Evolutionary conservation across 352 stramenopile species (phyloP), one percentile per base, ranked within the genome.

Genomic region (Thalassiosira sp.): DNA sequence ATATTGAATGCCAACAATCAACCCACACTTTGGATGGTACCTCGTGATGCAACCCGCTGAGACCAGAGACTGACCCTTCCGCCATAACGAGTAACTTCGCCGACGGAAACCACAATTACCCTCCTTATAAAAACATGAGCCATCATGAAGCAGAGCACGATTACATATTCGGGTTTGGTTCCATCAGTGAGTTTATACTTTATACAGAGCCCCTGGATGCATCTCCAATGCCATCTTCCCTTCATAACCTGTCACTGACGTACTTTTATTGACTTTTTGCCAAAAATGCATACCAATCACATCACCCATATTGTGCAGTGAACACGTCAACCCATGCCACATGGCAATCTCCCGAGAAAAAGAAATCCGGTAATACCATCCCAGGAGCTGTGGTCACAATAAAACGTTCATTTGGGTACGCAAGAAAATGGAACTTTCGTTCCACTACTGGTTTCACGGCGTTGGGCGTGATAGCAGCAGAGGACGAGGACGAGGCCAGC

Each of bases 91-190:
- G n/a, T n/a, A n/a, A n/a, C n/a, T n/a, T n/a, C n/a, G n/a, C n/a
- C n/a, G n/a, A n/a, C n/a, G n/a, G n/a, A n/a, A n/a, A n/a, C n/a
- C n/a, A n/a, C n/a, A n/a, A n/a, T n/a, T n/a, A n/a, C n/a, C n/a
- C n/a, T n/a, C n/a, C n/a, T n/a, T n/a, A n/a, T n/a, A n/a, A n/a
- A n/a, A n/a, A n/a, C n/a, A n/a, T n/a, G n/a, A n/a, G n/a, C n/a
- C n/a, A n/a, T n/a, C n/a, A n/a, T n/a, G n/a, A n/a, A n/a, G n/a
- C n/a, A n/a, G 43, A 52, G 13, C 76, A 78, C 51, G 79, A 85
- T 2, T 87, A 87, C 43, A 67, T 89, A 11, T 89, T 89, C 79
- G 83, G 83, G 6, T 89, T 88, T 79, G 83, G 83, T 22, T 86
- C 75, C 6, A 89, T 89, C 15, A 89, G 62, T 71, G 31, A 61